These are phyloP conservation scores for Aspergillus cristatus DNA, from an alignment of 495 filamentous ascomycete species.

Conservation along the genomic window DNA sequence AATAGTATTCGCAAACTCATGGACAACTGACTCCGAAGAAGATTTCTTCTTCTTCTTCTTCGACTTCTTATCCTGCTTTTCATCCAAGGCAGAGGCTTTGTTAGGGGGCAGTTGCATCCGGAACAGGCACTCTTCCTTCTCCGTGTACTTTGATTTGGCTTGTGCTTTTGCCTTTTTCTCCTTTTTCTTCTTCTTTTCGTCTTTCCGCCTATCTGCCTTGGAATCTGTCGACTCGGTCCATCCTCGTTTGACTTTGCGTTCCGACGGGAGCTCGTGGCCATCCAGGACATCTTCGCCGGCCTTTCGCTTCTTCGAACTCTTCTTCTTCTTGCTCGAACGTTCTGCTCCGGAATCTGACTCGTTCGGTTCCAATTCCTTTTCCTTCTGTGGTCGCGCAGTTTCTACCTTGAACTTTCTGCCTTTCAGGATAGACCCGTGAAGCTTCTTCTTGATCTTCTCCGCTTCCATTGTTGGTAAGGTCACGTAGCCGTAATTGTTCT, in stretches of 20 bases:
- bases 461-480: slow-evolving; percentile 73
- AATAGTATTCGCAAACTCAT: slow-evolving; percentile 71
- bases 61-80: slow-evolving; percentile 32
- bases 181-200: slow-evolving; percentile 41
- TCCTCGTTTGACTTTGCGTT: slow-evolving; percentile 75
- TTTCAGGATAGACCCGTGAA: slow-evolving; percentile 80
- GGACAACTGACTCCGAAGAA: slow-evolving; percentile 53
- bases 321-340: slow-evolving; percentile 24
- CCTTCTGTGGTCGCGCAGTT: slow-evolving; percentile 56
- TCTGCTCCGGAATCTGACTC: slow-evolving; percentile 10
- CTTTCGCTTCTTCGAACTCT: slow-evolving; percentile 55
- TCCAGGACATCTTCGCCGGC: slow-evolving; percentile 51
- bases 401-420: slow-evolving; percentile 81
- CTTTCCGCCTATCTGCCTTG: slow-evolving; percentile 41
- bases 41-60: slow-evolving; percentile 44
- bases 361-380: slow-evolving; percentile 29
- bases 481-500: slow-evolving; percentile 81
- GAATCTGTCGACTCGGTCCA: slow-evolving; percentile 64
- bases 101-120: slow-evolving; percentile 67
- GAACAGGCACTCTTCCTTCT: slow-evolving; percentile 70
- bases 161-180: slow-evolving; percentile 50
- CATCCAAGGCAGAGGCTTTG: slow-evolving; percentile 23
- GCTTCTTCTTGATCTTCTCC: slow-evolving; percentile 80
- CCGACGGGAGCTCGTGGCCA: slow-evolving; percentile 63
- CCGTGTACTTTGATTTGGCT: slow-evolving; percentile 67